Evolutionary conservation across 192 early-diverging fungal genomes (phyloP).

Genomic region (Powellomyces hirtus): DNA sequence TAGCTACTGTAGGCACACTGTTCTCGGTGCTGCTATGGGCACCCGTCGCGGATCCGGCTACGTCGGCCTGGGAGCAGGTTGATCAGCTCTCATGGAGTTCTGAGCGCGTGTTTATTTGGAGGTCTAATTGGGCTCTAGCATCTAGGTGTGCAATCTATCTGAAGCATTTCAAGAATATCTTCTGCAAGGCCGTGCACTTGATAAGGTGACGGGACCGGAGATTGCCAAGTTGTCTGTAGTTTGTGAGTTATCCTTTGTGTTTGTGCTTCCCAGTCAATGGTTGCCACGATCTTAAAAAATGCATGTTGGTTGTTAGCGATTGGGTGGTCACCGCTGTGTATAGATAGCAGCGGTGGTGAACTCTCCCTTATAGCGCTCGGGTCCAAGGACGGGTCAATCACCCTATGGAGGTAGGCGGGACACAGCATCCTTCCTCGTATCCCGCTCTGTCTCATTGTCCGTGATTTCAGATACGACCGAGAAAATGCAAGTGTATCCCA

Average conservation of each 20-base stretch:
- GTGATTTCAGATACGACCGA: background rate
- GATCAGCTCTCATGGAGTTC: too few relatives aligned
- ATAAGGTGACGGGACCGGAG: background rate
- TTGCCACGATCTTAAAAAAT: background rate
- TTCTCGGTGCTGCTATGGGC: conserved; percentile 18
- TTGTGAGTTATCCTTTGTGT: background rate
- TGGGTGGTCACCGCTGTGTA: conserved; percentile 8
- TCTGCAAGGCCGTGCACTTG: background rate
- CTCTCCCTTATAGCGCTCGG: conserved; percentile 13
- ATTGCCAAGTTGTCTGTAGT: background rate
- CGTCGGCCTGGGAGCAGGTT: conserved; percentile 11
- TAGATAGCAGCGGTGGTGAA: too few relatives aligned
- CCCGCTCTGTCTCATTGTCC: too few relatives aligned
- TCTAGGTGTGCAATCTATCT: background rate
- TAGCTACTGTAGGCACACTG: conserved; percentile 13
- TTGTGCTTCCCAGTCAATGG: background rate
- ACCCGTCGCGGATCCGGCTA: conserved; percentile 12
- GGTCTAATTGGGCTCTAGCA: too few relatives aligned
- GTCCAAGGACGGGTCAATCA: conserved; percentile 18
- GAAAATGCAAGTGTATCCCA: background rate
- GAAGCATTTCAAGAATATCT: background rate
- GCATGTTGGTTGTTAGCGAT: background rate
- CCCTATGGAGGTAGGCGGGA: background rate
- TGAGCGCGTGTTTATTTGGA: too few relatives aligned
- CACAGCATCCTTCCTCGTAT: too few relatives aligned